Evolutionary conservation across 768 basidiomycete species (phyloP).

Genomic region (Porphyrellus cyaneotinctus): DNA sequence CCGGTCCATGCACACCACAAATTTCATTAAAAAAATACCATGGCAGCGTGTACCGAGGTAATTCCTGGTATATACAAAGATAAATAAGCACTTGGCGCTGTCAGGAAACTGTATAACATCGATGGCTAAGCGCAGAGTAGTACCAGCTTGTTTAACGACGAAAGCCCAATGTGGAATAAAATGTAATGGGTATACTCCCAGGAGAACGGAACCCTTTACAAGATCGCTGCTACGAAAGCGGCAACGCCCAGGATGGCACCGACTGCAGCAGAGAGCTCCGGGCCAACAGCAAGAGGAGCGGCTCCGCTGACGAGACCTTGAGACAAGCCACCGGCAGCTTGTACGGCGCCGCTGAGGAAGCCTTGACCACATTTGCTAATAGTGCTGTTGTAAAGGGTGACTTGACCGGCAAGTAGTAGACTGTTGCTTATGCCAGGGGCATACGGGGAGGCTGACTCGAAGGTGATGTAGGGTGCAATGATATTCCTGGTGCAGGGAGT

Average conservation of each 20-base stretch:
- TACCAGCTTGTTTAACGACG: slow-evolving; percentile 21
- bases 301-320: slow-evolving; percentile 32
- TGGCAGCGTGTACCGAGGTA: slow-evolving; percentile 5
- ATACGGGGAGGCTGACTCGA: slow-evolving; percentile 68
- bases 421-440: slow-evolving; percentile 68
- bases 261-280: slow-evolving; percentile 28
- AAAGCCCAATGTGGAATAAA: slow-evolving; percentile 13
- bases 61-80: slow-evolving; percentile 21
- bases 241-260: slow-evolving; percentile 33
- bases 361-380: slow-evolving; percentile 58
- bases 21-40: not conserved
- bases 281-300: slow-evolving; percentile 23
- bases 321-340: slow-evolving; percentile 63
- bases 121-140: slow-evolving; percentile 14
- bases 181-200: slow-evolving; percentile 15
- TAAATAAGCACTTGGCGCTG: slow-evolving; percentile 5
- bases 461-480: slow-evolving; percentile 72
- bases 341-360: slow-evolving; percentile 66
- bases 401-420: slow-evolving; percentile 62
- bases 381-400: slow-evolving; percentile 59
- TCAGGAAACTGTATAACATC: slow-evolving; percentile 11
- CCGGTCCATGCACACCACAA: not conserved
- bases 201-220: slow-evolving; percentile 14
- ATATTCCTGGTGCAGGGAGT: slow-evolving; percentile 75
- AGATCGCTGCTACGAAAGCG: slow-evolving; percentile 30